Evolutionary conservation across 805 yeast genomes (phyloP).

Genomic region (Hemisphaericaspora nanyangensis): DNA sequence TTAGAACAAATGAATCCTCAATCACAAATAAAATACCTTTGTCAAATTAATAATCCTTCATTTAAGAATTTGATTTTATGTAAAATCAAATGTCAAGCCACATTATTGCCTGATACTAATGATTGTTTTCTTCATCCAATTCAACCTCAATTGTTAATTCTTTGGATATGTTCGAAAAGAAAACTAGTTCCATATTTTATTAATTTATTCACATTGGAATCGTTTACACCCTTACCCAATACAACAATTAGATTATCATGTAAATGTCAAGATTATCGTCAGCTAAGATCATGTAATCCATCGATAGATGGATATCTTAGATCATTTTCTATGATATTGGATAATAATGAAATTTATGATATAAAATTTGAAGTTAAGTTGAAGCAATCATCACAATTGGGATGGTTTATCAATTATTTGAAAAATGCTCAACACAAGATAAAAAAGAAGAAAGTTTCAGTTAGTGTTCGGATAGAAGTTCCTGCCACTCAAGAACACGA

Average conservation of each 20-base stretch:
- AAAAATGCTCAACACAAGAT: neutral
- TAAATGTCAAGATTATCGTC: constrained; percentile 3
- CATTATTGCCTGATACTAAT: neutral
- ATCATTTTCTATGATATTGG: constrained; percentile 2
- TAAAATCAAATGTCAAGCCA: neutral
- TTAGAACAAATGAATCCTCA: no score
- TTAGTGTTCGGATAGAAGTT: neutral
- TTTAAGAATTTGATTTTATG: constrained; percentile 4
- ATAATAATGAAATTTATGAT: neutral
- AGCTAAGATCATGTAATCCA: constrained; percentile 1
- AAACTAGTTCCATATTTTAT: neutral
- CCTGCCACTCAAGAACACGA: constrained; percentile 1
- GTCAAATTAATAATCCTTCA: neutral
- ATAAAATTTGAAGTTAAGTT: constrained; percentile 1
- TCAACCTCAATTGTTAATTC: constrained; percentile 3
- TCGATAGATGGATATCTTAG: neutral
- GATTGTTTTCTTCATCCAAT: constrained; percentile 7
- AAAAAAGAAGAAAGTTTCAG: neutral
- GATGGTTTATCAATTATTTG: constrained; percentile 5
- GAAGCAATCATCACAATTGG: neutral
- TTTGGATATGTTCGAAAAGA: neutral
- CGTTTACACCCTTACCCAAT: neutral
- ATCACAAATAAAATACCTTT: constrained; percentile 3
- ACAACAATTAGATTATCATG: neutral
- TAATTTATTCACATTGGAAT: constrained; percentile 3